Evolutionary conservation across 345 rosid genomes (phyloP).

Genomic region (Barbarea vulgaris): DNA sequence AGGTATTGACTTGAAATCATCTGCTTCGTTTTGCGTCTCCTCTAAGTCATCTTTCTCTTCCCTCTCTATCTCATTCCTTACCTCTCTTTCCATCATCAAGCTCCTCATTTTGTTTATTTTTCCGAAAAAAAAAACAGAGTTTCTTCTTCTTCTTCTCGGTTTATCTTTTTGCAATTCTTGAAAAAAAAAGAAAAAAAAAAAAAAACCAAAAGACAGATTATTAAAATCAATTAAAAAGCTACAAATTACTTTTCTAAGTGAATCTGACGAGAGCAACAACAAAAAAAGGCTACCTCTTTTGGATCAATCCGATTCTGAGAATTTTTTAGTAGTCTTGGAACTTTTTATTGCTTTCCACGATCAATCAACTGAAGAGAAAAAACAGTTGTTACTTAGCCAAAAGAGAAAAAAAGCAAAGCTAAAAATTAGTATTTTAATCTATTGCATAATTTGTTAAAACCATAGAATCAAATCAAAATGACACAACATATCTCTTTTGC

Average conservation of each 20-base stretch:
- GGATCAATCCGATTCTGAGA: slow-evolving; percentile 35
- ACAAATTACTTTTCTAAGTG: not conserved
- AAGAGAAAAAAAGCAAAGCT: slow-evolving; percentile 19
- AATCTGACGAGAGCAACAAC: slow-evolving; percentile 1
- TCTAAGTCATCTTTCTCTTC: slow-evolving; percentile 45
- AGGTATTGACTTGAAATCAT: slow-evolving; percentile 51
- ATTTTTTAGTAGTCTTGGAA: slow-evolving; percentile 1
- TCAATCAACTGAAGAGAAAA: slow-evolving; percentile 18
- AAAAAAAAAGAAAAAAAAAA: not conserved
- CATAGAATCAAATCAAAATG: slow-evolving; percentile 36
- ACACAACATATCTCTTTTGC: slow-evolving; percentile 32
- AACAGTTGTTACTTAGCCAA: slow-evolving; percentile 10
- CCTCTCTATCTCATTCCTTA: slow-evolving; percentile 36
- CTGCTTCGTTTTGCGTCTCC: slow-evolving; percentile 43
- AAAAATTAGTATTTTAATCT: slow-evolving; percentile 27
- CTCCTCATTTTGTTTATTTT: slow-evolving; percentile 19
- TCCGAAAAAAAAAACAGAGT: not conserved
- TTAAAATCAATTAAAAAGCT: not conserved
- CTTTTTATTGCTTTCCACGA: slow-evolving; percentile 24
- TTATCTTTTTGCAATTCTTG: not conserved
- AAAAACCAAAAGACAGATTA: slow-evolving; percentile 30
- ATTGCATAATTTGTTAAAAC: slow-evolving; percentile 24
- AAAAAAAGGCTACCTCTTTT: slow-evolving; percentile 22
- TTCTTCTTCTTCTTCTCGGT: not conserved
- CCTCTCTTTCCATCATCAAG: slow-evolving; percentile 19